Evolutionary conservation across 2,329 filamentous ascomycete species (phyloP).

Genomic region (Sarocladium oryzae): DNA sequence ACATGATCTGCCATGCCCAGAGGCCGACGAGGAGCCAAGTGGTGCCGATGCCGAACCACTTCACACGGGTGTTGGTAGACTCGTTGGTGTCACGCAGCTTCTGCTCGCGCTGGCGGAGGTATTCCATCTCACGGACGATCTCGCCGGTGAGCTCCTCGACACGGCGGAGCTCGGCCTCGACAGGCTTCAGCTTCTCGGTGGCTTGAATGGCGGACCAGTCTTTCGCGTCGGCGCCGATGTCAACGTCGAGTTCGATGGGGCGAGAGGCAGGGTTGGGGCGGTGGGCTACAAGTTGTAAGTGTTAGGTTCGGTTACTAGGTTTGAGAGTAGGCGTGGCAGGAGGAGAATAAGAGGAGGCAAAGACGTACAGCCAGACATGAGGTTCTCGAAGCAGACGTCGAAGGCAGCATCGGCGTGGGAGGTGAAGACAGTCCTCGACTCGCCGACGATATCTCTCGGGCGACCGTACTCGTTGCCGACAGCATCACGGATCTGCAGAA

Average conservation of each 20-base stretch:
- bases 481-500: slow-evolving; percentile 77
- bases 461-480: slow-evolving; percentile 93
- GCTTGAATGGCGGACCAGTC: slow-evolving; percentile 97
- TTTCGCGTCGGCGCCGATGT: slow-evolving; percentile 94
- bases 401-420: slow-evolving; percentile 87
- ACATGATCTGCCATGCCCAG: slow-evolving; percentile 96
- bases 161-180: slow-evolving; percentile 88
- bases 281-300: slow-evolving; percentile 19
- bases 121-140: slow-evolving; percentile 93
- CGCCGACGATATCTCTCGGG: slow-evolving; percentile 85
- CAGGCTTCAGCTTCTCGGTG: slow-evolving; percentile 93
- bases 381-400: slow-evolving; percentile 94
- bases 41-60: slow-evolving; percentile 94
- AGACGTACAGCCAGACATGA: slow-evolving; percentile 61
- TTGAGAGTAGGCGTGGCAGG: slow-evolving; percentile 15
- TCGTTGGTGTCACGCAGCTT: slow-evolving; percentile 97
- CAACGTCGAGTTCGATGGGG: slow-evolving; percentile 84
- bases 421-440: slow-evolving; percentile 90
- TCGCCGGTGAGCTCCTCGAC: slow-evolving; percentile 88
- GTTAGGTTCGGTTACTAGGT: not conserved
- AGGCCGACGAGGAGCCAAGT: slow-evolving; percentile 85
- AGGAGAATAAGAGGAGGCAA: not conserved
- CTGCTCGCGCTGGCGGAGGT: slow-evolving; percentile 83
- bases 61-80: slow-evolving; percentile 97
- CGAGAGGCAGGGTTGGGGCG: slow-evolving; percentile 49